Evolutionary conservation across 805 yeast species (phyloP), one percentile per base, ranked within the genome.

Genomic region (Tetrapisispora taiwanensis): DNA sequence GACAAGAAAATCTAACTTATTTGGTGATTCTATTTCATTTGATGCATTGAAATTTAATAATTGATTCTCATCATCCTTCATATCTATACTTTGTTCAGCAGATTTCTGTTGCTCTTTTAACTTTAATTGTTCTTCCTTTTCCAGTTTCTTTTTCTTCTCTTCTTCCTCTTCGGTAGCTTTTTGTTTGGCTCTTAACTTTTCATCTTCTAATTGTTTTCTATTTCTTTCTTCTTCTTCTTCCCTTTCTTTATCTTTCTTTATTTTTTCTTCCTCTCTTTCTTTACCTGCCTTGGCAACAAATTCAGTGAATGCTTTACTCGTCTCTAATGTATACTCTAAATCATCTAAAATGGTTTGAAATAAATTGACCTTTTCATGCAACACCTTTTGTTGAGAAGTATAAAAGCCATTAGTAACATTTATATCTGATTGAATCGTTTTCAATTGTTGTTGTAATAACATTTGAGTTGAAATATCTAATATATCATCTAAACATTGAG

Each of bases 371-470:
- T 54, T 57, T 15, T 60, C 65, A 22, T 53, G 52, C 28, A 59
- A 46, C 3, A 46, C 28, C 30, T 48, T 52, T 39, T 58, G 58
- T 46, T 62, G 65, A 7, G 46, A 42, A 30, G 51, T 46, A 8
- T 58, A 51, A 43, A 54, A 59, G 3, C 62, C 66, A 34, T 50
- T 52, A 2, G 52, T 49, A 8, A 58, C 49, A 13, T 52, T 45
- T 3, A 52, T 46, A 46, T 59, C 60, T 14, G 60, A 42, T 41
- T 60, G 63, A 14, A 60, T 59, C 3, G 63, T 60, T 40, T 60
- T 62, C 36, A 60, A 38, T 46, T 62, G 67, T 47, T 62, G 65
- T 42, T 62, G 65, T 2, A 60, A 52, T 46, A 62, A 46, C 62
- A 62, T 54, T 36, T 64, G 69, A 24, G 62, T 61, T 3, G 63